Base-by-base conservation (phyloP, 2,329 filamentous ascomycete genomes). In the Mollisiaceae sp. region DNA sequence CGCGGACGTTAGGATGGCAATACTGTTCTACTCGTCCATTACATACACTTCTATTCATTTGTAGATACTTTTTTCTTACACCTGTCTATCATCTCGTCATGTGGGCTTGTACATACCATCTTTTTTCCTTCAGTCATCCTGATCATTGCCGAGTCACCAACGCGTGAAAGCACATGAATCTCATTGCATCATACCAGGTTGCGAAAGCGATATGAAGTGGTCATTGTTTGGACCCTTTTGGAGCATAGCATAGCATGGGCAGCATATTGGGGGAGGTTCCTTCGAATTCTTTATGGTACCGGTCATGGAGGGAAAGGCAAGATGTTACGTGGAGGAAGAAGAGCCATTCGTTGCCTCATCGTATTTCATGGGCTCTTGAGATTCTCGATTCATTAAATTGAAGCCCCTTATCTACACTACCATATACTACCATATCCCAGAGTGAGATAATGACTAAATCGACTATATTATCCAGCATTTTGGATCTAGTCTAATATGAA, bases 161-260 rank as follows among this genome's bases (percentile, higher is more conserved):
- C 61, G 64, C 43, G 59, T 57, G 60, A 55, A 47, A 52, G 50
- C 11, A 59, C 50, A 64, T 60, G 55, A 60, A 64, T 66, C 59
- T 65, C 62, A 62, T 68, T 69, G 60, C 60, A 66, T 67, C 60
- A 67, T 64, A 66, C 54, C 59, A 63, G 62, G 41, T 68, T 64
- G 54, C 58, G 38, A 59, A 62, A 57, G 58, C 59, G 57, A 66
- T 59, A 58, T 65, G 50, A 63, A 65, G 60, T 60, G 65, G 63
- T 67, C 67, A 66, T 67, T 56, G 59, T 67, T 66, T 69, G 64
- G 66, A 59, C 62, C 62, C 63, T 64, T 65, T 43, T 60, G 54
- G 56, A 64, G 56, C 65, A 66, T 70, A 69, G 71, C 71, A 71
- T 71, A 70, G 71, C 71, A 69, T 55, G 57, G 71, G 71, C 45